These are phyloP conservation scores for Sugiyamaella xylanicola DNA, from an alignment of 1,139 yeast genomes.

Conservation along the genomic window DNA sequence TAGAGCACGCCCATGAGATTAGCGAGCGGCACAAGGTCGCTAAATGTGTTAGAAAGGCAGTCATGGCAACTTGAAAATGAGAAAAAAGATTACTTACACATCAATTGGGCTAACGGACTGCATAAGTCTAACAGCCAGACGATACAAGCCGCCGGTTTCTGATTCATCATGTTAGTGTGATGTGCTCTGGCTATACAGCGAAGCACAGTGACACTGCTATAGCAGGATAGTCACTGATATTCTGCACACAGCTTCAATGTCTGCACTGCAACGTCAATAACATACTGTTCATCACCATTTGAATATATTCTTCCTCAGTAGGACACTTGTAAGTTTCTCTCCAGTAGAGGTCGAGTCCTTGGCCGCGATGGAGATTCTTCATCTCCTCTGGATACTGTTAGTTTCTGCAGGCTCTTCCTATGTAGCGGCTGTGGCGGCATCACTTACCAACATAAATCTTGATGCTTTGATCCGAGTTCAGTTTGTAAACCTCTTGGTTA, in stretches of 20 bases:
- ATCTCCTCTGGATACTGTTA: conserved; percentile 64
- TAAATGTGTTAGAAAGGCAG: conserved; percentile 17
- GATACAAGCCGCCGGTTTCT: conserved; percentile 82
- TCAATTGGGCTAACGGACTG: conserved; percentile 41
- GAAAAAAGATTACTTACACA: conserved; percentile 22
- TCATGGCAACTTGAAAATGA: neutral
- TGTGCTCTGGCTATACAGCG: too few relatives aligned
- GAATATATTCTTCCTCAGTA: conserved; percentile 63
- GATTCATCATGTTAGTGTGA: neutral
- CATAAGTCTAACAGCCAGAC: conserved; percentile 70
- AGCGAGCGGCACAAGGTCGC: conserved; percentile 59
- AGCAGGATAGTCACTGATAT: too few relatives aligned
- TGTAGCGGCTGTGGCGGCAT: too few relatives aligned
- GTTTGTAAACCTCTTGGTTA: conserved; percentile 50
- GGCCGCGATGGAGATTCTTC: conserved; percentile 82
- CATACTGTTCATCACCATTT: conserved; percentile 74
- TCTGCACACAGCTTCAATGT: too few relatives aligned
- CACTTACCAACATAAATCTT: conserved; percentile 33
- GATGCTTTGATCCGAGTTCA: conserved; percentile 33
- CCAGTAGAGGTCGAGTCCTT: conserved; percentile 88
- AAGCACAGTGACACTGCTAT: too few relatives aligned
- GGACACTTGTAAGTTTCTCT: conserved; percentile 71
- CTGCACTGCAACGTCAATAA: too few relatives aligned
- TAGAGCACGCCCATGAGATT: conserved; percentile 78
- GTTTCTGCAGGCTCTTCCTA: conserved; percentile 14